phyloP scores from a whole-genome alignment of 2,329 filamentous ascomycete species.

The Xylaria sp. region DNA sequence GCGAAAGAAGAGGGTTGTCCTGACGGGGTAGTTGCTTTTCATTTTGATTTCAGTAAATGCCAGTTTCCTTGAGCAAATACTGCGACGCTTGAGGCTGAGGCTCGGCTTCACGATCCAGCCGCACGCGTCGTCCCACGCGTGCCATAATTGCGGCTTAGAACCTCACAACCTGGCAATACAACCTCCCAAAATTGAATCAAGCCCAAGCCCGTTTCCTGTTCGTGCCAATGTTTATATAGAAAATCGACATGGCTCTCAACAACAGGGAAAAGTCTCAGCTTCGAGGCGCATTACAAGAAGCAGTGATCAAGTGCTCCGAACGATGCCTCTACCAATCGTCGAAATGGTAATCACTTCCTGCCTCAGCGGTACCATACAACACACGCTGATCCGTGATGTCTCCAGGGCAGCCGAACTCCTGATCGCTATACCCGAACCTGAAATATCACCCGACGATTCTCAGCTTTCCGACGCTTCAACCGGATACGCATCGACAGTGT shows the following conservation, averaged over 20 bases:
- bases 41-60: background rate
- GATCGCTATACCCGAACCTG: slow-evolving; percentile 71
- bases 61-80: background rate
- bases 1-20: background rate
- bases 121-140: too few relatives aligned
- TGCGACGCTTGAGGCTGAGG: too few relatives aligned
- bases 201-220: background rate
- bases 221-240: slow-evolving; percentile 18
- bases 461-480: slow-evolving; percentile 38
- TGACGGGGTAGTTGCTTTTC: background rate
- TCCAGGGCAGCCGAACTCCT: slow-evolving; percentile 90
- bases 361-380: background rate
- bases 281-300: slow-evolving; percentile 76
- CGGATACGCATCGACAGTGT: slow-evolving; percentile 50
- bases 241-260: slow-evolving; percentile 53
- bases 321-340: slow-evolving; percentile 93
- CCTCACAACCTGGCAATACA: background rate
- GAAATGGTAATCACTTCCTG: slow-evolving; percentile 71
- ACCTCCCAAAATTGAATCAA: background rate
- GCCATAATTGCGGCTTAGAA: background rate
- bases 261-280: slow-evolving; percentile 64
- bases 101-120: background rate
- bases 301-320: slow-evolving; percentile 89
- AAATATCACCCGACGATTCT: slow-evolving; percentile 34
- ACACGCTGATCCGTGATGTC: background rate